phyloP scores from a whole-genome alignment of 2,329 filamentous ascomycete genomes.

The Purpureocillium takamizusanense region DNA sequence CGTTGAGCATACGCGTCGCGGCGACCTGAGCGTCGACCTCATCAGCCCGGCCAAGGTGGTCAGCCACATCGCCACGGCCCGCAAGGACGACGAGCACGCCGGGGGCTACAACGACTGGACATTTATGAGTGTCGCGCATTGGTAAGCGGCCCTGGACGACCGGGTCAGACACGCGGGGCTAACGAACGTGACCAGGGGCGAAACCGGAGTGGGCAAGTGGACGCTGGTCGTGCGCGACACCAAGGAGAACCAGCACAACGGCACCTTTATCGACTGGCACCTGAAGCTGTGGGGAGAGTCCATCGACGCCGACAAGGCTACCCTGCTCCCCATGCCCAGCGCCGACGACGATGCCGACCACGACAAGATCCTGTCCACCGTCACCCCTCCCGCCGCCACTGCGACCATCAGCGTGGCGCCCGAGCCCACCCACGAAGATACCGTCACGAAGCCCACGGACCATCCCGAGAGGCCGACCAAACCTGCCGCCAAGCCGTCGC shows the following conservation, averaged over 20 bases:
- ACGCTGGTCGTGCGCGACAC: conserved; percentile 84
- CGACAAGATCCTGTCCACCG: conserved; percentile 53
- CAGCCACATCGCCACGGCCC: conserved; percentile 73
- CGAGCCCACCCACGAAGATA: conserved; percentile 33
- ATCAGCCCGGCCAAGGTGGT: conserved; percentile 73
- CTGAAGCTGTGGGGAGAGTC: conserved; percentile 90
- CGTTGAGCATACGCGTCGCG: conserved; percentile 74
- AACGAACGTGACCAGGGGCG: conserved; percentile 57
- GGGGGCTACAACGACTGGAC: conserved; percentile 90
- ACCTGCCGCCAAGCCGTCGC: conserved; percentile 24
- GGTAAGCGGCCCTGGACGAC: conserved; percentile 44
- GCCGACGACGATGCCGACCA: conserved; percentile 80
- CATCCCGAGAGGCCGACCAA: conserved; percentile 57
- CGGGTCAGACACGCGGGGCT: neutral
- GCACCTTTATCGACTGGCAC: conserved; percentile 83
- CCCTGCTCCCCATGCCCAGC: conserved; percentile 69
- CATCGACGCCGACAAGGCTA: conserved; percentile 66
- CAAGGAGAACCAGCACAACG: conserved; percentile 63
- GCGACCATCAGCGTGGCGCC: conserved; percentile 39
- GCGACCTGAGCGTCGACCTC: conserved; percentile 87
- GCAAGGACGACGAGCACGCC: conserved; percentile 56
- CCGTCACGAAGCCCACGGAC: conserved; percentile 44
- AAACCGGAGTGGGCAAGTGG: conserved; percentile 81
- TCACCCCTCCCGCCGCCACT: conserved; percentile 13
- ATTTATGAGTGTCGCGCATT: conserved; percentile 97